Evolutionary conservation across 768 basidiomycete genomes (phyloP).

Genomic region (Kwoniella sp.): DNA sequence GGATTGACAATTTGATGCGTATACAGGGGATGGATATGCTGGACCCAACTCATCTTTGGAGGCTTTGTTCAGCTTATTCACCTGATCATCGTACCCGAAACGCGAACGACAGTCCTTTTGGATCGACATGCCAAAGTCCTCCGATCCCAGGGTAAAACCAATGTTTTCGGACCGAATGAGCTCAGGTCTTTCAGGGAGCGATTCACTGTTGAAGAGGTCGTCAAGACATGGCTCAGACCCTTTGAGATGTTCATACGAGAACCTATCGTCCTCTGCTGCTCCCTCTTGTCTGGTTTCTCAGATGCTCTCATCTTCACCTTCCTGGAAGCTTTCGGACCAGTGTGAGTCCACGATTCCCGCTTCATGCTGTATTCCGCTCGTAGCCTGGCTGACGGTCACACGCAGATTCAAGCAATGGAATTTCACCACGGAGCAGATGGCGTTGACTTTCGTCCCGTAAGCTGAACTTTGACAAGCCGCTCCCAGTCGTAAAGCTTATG

Average conservation of each 20-base stretch:
- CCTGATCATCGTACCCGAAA: conserved; percentile 49
- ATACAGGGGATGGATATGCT: conserved; percentile 36
- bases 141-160: conserved; percentile 35
- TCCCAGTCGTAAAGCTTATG: not conserved
- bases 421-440: conserved; percentile 42
- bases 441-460: conserved; percentile 46
- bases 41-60: conserved; percentile 50
- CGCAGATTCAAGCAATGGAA: conserved; percentile 39
- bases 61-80: conserved; percentile 46
- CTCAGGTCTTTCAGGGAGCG: conserved; percentile 29
- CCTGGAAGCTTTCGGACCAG: conserved; percentile 45
- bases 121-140: conserved; percentile 39
- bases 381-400: not conserved
- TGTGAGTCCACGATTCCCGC: conserved; percentile 13
- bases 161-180: conserved; percentile 49
- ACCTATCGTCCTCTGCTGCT: conserved; percentile 51
- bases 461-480: not conserved
- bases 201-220: conserved; percentile 29
- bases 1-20: not conserved
- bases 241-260: conserved; percentile 50
- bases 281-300: conserved; percentile 51
- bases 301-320: conserved; percentile 55
- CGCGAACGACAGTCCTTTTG: conserved; percentile 43
- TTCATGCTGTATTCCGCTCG: not conserved
- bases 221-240: conserved; percentile 37